These are phyloP conservation scores for Torulaspora franciscae DNA, from an alignment of 805 yeast genomes.

Conservation along the genomic window DNA sequence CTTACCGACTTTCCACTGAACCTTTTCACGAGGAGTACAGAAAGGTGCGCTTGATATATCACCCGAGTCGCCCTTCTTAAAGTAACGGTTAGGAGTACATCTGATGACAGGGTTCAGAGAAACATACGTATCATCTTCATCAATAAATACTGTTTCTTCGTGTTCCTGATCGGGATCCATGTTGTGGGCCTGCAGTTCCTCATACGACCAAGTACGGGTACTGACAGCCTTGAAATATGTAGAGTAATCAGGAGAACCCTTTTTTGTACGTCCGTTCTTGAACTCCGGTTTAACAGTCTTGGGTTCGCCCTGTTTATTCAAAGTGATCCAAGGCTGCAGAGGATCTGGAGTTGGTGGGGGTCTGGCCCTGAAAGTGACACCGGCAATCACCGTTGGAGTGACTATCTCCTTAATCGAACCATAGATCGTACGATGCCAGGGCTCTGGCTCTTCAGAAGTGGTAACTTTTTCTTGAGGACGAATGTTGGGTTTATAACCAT, in stretches of 20 bases:
- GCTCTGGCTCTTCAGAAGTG: slow-evolving; percentile 43
- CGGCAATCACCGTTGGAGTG: slow-evolving; percentile 61
- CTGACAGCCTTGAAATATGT: slow-evolving; percentile 73
- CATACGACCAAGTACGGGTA: slow-evolving; percentile 52
- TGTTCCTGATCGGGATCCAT: slow-evolving; percentile 56
- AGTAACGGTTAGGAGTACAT: slow-evolving; percentile 77
- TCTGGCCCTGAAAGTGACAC: slow-evolving; percentile 48
- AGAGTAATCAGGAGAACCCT: slow-evolving; percentile 64
- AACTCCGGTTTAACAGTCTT: slow-evolving; percentile 71
- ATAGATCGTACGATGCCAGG: slow-evolving; percentile 74
- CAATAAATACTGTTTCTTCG: slow-evolving; percentile 50
- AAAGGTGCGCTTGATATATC: slow-evolving; percentile 64
- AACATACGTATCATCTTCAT: slow-evolving; percentile 71
- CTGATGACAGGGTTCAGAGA: slow-evolving; percentile 72
- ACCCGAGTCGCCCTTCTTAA: slow-evolving; percentile 57
- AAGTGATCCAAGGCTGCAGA: slow-evolving; percentile 74
- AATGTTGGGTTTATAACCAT: slow-evolving; percentile 31
- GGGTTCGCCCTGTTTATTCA: slow-evolving; percentile 73
- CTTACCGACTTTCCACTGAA: slow-evolving; percentile 50
- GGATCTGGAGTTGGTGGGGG: slow-evolving; percentile 52
- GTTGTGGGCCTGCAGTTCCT: slow-evolving; percentile 66
- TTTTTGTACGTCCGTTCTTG: slow-evolving; percentile 65
- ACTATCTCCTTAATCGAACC: slow-evolving; percentile 53
- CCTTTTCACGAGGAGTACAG: slow-evolving; percentile 70
- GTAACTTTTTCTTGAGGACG: slow-evolving; percentile 36